These are phyloP conservation scores for Citrullus colocynthis DNA, from an alignment of 306 rosid species.

Conservation along the genomic window DNA sequence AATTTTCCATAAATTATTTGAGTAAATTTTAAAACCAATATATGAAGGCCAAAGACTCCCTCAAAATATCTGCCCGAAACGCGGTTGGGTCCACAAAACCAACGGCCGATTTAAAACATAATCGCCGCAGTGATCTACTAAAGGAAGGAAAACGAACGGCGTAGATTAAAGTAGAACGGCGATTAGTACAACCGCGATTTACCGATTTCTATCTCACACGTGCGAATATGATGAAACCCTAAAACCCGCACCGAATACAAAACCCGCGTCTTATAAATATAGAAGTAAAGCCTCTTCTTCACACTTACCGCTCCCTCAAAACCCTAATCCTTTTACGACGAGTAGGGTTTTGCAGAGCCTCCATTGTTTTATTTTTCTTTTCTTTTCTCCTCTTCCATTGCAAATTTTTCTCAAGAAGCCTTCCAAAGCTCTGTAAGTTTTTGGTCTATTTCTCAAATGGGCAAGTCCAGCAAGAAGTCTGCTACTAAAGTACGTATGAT, in stretches of 20 bases:
- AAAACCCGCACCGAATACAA: neutral
- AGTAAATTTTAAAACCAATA: neutral
- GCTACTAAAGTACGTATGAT: conserved; percentile 45
- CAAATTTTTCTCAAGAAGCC: neutral
- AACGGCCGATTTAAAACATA: neutral
- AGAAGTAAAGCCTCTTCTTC: neutral
- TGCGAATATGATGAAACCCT: neutral
- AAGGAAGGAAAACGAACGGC: neutral
- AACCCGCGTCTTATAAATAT: neutral
- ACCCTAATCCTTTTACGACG: neutral
- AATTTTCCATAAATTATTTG: neutral
- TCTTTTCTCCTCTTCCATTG: neutral
- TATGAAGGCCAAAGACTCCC: neutral
- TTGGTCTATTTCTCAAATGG: conserved; percentile 21
- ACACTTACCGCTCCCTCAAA: neutral
- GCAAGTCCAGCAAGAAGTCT: conserved; percentile 73
- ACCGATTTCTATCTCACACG: neutral
- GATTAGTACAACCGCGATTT: neutral
- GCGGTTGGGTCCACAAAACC: neutral
- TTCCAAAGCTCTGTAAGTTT: neutral
- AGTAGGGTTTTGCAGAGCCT: conserved; percentile 9
- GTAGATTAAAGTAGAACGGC: neutral
- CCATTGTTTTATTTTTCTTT: neutral
- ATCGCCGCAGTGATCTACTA: neutral
- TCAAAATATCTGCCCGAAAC: neutral